Percentiles rank a stretch among this genome's conserved stretches.
These are phyloP conservation scores for Fusarium burgessii DNA, from an alignment of 2,329 filamentous ascomycete genomes.

Conservation along the genomic window DNA sequence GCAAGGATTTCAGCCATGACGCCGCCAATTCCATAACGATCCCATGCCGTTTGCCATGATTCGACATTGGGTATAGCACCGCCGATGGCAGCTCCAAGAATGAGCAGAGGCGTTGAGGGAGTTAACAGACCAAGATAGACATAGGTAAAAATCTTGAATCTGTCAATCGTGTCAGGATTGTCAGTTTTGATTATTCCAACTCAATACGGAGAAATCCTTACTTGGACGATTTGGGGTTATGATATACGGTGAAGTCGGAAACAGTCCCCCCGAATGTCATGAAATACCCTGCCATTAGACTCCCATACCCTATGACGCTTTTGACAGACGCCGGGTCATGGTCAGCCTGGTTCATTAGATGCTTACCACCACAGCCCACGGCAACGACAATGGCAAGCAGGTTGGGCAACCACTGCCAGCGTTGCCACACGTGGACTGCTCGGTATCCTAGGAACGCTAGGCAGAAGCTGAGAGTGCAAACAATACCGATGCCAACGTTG, in stretches of 20 bases:
- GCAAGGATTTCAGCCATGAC: conserved; percentile 50
- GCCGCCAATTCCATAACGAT: conserved; percentile 48
- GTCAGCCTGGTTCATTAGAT: conserved; percentile 60
- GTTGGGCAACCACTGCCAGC: conserved; percentile 68
- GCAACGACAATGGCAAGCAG: conserved; percentile 64
- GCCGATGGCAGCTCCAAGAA: conserved; percentile 56
- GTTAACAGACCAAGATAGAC: conserved; percentile 63
- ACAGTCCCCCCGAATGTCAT: conserved; percentile 67
- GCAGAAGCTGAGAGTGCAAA: conserved; percentile 63
- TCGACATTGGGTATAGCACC: conserved; percentile 50
- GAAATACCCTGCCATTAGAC: conserved; percentile 64
- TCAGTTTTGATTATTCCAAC: conserved; percentile 41
- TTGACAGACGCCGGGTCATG: conserved; percentile 52
- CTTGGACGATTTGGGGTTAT: conserved; percentile 47
- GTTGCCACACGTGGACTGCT: conserved; percentile 65
- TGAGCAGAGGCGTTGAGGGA: conserved; percentile 51
- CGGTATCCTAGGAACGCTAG: conserved; percentile 68
- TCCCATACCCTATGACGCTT: conserved; percentile 59
- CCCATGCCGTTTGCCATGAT: conserved; percentile 48
- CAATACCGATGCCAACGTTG: conserved; percentile 67
- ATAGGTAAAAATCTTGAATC: conserved; percentile 41
- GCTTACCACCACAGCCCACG: conserved; percentile 64
- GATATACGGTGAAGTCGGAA: conserved; percentile 70
- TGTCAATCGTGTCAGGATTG: conserved; percentile 51
- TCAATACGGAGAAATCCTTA: conserved; percentile 5